Evolutionary conservation across 345 rosid genomes (phyloP), one percentile per base, ranked within the genome.

Genomic region (Cardamine chenopodiifolia): DNA sequence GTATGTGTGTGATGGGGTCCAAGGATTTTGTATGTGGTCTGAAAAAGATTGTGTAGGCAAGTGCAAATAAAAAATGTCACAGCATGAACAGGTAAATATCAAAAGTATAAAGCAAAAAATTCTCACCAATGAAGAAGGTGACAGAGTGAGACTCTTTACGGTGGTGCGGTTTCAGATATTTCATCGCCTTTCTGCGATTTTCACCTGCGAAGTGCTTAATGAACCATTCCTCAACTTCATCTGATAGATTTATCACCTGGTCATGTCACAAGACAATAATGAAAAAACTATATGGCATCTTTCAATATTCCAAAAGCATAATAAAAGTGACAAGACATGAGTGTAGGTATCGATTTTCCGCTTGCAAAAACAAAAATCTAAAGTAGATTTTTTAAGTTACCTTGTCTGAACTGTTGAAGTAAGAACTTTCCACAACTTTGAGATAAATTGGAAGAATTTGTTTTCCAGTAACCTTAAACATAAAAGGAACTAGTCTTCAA

Each of bases 91-190:
- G 59, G 32, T 62, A 20, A 35, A 48, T 29, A 44, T 14, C 1
- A 6, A 35, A 37, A 60, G 64, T 20, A 37, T 6, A 62, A 76
- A 56, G 59, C 40, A 8, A 31, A 15, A 68, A 40, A 8, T 75
- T 81, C 89, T 89, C 67, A 90, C 99, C 99, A 61, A 89, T 87
- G 87, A 90, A 90, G 85, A 92, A 96, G 56, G 99, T 96, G 62
- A 85, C 85, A 71, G 87, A 39, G 57, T 92, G 99, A 23, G 98
- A 92, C 66, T 92, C 98, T 83, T 84, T 82, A 32, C 78, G 92
- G 26, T 90, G 97, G 71, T 80, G 85, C 14, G 98, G 97, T 74
- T 80, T 90, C 65, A 96, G 93, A 83, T 90, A 96, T 81, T 87
- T 96, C 90, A 87, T 84, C 7, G 90, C 98, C 81, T 87, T 92